phyloP scores from a whole-genome alignment of 768 basidiomycete species.

The Ramaria sp. region DNA sequence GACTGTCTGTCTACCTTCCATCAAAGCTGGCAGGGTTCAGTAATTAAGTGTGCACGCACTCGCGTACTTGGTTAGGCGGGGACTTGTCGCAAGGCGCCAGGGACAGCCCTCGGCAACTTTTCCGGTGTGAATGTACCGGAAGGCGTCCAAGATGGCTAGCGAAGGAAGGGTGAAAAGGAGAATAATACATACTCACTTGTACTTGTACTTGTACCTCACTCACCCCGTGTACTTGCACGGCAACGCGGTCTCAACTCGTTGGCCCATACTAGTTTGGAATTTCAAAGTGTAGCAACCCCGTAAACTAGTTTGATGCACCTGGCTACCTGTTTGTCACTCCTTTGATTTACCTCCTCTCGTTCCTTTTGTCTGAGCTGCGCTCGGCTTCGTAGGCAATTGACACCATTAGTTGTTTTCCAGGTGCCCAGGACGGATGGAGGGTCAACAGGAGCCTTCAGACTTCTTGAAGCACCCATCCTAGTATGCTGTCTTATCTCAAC shows the following conservation, averaged over 20 bases:
- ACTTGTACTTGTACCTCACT: background rate
- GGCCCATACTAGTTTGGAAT: background rate
- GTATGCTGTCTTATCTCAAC: background rate
- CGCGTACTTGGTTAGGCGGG: background rate
- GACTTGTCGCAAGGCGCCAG: background rate
- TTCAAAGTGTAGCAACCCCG: background rate
- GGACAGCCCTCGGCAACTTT: background rate
- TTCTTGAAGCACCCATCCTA: conserved; percentile 5
- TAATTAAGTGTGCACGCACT: background rate
- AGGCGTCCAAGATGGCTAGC: background rate
- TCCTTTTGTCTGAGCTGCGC: background rate
- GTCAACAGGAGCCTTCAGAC: background rate
- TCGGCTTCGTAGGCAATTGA: background rate
- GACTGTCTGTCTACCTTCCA: background rate
- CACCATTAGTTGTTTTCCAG: background rate
- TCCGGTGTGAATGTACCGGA: background rate
- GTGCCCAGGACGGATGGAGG: background rate
- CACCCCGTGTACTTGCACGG: background rate
- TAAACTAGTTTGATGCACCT: background rate
- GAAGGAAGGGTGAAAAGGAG: background rate
- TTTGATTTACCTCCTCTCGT: background rate
- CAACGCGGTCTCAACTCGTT: background rate
- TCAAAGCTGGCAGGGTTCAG: background rate
- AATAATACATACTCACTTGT: background rate
- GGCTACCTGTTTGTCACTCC: background rate